Base-by-base conservation (phyloP, 228 moss, liverwort and hornwort genomes). In the Sphagnum magellanicum region DNA sequence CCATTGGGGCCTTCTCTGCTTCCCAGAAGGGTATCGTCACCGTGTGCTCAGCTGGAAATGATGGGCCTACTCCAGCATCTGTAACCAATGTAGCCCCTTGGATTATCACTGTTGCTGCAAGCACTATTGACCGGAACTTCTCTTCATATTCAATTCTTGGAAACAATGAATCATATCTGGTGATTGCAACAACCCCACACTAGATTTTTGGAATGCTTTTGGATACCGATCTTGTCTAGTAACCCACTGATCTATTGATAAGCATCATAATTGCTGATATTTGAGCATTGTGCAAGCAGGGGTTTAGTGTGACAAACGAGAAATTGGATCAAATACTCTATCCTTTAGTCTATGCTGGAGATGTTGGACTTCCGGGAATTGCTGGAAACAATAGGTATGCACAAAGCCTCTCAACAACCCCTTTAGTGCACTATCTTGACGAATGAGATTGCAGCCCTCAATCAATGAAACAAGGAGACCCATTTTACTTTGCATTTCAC, bases 101-200 rank as follows among this genome's bases (percentile, higher is more conserved):
- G 91, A 79, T 91, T n/a, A n/a, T 87, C 5, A 90, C 90, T 0
- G 89, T 93, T 7, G 93, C 83, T 4, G 93, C 93, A 50, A 84
- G 73, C 69, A 81, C 75, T 17, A 63, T 90, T 16, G 80, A 90
- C 69, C 84, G 90, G 49, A 52, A 78, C 4, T 93, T 85, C 63
- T 68, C 74, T 0, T 72, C 91, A 6, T 52, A 67, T 5, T 64
- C 77, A 1, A 16, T 48, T 4, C 84, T 90, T 6, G 92, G 92
- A 6, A 73, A 88, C n/a, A 67, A 74, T 48, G 55, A 49, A 48
- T 64, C 60, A 10, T 74, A 75, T 4, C 5, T 50, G 59, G 84
- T 76, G 71, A 78, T 66, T 1, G 16, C 6, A 67, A 3, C 32
- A 32, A 32, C 32, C 32, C 32, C 1, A 2, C 32, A 32, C 32